Percentiles rank a stretch among this genome's conserved stretches.
phyloP scores from a whole-genome alignment of 2,329 filamentous ascomycete species.

The Arachnopeziza araneosa region DNA sequence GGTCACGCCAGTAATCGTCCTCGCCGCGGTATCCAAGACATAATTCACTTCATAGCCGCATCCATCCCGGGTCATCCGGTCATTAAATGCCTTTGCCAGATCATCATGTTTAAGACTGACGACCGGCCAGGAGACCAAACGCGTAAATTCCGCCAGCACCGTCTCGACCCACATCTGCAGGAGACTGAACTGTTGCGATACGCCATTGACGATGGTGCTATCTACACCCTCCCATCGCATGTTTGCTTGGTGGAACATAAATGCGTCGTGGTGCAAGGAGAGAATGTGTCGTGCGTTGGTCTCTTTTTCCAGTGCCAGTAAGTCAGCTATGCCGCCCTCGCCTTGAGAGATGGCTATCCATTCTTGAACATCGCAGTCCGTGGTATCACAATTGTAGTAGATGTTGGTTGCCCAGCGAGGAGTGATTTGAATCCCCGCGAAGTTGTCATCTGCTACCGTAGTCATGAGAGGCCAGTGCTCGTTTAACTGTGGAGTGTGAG shows the following conservation, averaged over 20 bases:
- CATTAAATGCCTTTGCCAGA: slow-evolving; percentile 39
- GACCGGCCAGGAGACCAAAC: slow-evolving; percentile 46
- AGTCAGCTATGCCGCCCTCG: slow-evolving; percentile 44
- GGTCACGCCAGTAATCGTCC: slow-evolving; percentile 22
- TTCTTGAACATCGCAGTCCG: slow-evolving; percentile 50
- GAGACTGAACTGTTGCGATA: slow-evolving; percentile 19
- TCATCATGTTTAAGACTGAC: slow-evolving; percentile 52
- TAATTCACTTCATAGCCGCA: slow-evolving; percentile 19
- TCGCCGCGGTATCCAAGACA: slow-evolving; percentile 10
- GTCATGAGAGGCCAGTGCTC: slow-evolving; percentile 50
- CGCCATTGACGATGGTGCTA: slow-evolving; percentile 23
- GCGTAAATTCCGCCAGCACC: slow-evolving; percentile 22
- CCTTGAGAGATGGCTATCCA: slow-evolving; percentile 56
- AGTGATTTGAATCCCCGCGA: slow-evolving; percentile 49
- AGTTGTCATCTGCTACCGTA: slow-evolving; percentile 45
- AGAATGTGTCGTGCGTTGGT: slow-evolving; percentile 53
- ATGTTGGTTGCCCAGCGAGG: slow-evolving; percentile 42
- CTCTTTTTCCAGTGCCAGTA: slow-evolving; percentile 44
- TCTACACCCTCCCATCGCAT: slow-evolving; percentile 43
- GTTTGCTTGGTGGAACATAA: slow-evolving; percentile 56
- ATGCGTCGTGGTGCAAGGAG: slow-evolving; percentile 37
- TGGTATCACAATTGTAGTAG: slow-evolving; percentile 41
- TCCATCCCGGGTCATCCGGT: slow-evolving; percentile 35
- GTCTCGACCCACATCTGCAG: slow-evolving; percentile 29
- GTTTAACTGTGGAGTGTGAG: slow-evolving; percentile 9